Evolutionary conservation across 306 rosid species (phyloP).

Genomic region (Adenanthera pavonina): DNA sequence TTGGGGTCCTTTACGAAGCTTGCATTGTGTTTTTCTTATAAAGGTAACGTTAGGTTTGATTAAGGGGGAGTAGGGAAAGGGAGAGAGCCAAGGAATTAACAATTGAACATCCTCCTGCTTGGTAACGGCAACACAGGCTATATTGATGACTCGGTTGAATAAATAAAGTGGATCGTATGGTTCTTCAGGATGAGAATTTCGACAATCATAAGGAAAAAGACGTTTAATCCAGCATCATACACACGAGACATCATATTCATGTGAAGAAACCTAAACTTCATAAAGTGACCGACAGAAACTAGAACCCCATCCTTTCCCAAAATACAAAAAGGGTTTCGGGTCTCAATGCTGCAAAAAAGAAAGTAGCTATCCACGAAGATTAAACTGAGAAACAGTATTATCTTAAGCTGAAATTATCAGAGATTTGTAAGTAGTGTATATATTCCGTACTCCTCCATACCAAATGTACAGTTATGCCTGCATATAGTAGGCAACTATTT

Average conservation of each 20-base stretch:
- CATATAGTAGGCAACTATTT: slow-evolving; percentile 16
- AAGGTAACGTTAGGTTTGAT: too few species aligned
- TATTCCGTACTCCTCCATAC: slow-evolving; percentile 4
- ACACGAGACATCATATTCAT: too few species aligned
- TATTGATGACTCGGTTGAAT: too few species aligned
- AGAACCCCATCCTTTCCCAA: neutral
- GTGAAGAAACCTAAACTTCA: too few species aligned
- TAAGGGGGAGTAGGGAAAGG: too few species aligned
- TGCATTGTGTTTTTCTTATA: too few species aligned
- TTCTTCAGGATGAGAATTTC: neutral
- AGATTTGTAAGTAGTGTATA: slow-evolving; percentile 16
- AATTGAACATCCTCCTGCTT: too few species aligned
- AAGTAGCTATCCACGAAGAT: neutral
- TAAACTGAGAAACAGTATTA: neutral
- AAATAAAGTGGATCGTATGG: too few species aligned
- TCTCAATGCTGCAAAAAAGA: neutral
- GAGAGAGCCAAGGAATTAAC: too few species aligned
- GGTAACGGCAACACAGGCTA: too few species aligned
- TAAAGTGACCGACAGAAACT: neutral
- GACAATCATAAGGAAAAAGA: neutral
- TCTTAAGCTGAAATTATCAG: slow-evolving; percentile 17
- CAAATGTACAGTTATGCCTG: slow-evolving; percentile 8
- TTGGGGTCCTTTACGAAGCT: too few species aligned
- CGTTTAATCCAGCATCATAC: too few species aligned
- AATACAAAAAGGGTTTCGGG: neutral